Evolutionary conservation across 2,329 filamentous ascomycete genomes (phyloP), one percentile per base, ranked within the genome.

Genomic region (Aquanectria penicillioides): DNA sequence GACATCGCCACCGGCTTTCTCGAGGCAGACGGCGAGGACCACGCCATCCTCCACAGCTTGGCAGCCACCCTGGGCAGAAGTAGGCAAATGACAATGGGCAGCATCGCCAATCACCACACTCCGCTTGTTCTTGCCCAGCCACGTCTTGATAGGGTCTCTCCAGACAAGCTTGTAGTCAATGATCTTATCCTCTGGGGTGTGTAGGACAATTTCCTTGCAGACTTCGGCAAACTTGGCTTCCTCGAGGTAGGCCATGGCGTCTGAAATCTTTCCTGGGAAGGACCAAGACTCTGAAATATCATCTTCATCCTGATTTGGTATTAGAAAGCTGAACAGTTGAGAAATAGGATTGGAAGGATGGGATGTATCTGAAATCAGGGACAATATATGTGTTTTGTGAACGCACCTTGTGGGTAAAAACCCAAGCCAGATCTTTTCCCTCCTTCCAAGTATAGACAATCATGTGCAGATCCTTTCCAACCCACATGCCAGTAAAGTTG

Each of bases 81-180:
- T 56, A 11, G 52, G 52, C 22, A 56, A 29, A 29, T 56, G 44
- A 10, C 44, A 56, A 17, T 56, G 52, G 12, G 52, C 52, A 28
- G 52, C 52, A 18, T 56, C 52, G 8, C 52, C 52, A 25, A 56
- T 49, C 10, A 48, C 34, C 3, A 26, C 34, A 40, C 26, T 25
- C 11, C 26, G 29, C 22, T 49, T 56, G 34, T 23, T 34, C 7
- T 29, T 29, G 3, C 26, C 28, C 4, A 56, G 20, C 52, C 52
- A 56, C 13, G 52, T 56, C 4, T 15, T 41, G 17, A 56, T 38
- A 9, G 44, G 44, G 4, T 56, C 52, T 36, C 52, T 48, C 44
- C 52, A 56, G n/a, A 56, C 52, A 3, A 56, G 44, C 36, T 56
- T 49, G 23, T 56, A 56, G 34, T 56, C 52, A 23, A 49, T 41